These are phyloP conservation scores for Beauveria australis DNA, from an alignment of 2,329 filamentous ascomycete species.

Conservation along the genomic window DNA sequence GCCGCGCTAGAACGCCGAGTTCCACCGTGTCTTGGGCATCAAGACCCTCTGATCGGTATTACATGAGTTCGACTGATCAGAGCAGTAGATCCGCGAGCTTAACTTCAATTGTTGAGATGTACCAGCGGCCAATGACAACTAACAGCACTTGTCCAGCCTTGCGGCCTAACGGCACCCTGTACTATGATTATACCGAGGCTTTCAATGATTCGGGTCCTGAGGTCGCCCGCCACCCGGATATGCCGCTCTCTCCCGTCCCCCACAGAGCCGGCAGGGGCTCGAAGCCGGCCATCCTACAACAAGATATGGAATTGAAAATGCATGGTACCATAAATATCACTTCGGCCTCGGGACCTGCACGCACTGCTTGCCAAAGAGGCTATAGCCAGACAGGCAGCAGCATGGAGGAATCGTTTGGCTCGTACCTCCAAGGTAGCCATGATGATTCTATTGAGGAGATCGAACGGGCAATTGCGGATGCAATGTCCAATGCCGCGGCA, in stretches of 20 bases:
- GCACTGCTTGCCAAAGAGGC: neutral
- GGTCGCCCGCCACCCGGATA: conserved; percentile 11
- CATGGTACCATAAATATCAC: neutral
- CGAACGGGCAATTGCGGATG: conserved; percentile 8
- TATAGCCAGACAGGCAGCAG: neutral
- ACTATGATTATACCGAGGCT: conserved; percentile 46
- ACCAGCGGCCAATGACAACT: conserved; percentile 23
- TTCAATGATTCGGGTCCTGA: conserved; percentile 30
- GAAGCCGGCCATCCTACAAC: conserved; percentile 21
- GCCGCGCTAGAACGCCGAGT: conserved; percentile 28
- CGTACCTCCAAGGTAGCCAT: conserved; percentile 8
- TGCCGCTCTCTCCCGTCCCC: conserved; percentile 25
- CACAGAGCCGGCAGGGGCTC: conserved; percentile 18
- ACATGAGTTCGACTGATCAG: conserved; percentile 28
- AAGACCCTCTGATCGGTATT: conserved; percentile 24
- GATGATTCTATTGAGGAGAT: conserved; percentile 11
- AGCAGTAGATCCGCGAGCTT: conserved; percentile 38
- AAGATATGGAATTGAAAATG: conserved; percentile 13
- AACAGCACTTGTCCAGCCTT: conserved; percentile 21
- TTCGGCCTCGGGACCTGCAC: neutral
- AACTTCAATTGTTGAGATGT: conserved; percentile 43
- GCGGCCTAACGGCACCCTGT: conserved; percentile 30
- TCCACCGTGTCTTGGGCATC: conserved; percentile 21
- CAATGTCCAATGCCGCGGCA: conserved; percentile 8
- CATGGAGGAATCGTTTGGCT: conserved; percentile 4